phyloP scores from a whole-genome alignment of 768 basidiomycete species.

The Kwoniella europaea region DNA sequence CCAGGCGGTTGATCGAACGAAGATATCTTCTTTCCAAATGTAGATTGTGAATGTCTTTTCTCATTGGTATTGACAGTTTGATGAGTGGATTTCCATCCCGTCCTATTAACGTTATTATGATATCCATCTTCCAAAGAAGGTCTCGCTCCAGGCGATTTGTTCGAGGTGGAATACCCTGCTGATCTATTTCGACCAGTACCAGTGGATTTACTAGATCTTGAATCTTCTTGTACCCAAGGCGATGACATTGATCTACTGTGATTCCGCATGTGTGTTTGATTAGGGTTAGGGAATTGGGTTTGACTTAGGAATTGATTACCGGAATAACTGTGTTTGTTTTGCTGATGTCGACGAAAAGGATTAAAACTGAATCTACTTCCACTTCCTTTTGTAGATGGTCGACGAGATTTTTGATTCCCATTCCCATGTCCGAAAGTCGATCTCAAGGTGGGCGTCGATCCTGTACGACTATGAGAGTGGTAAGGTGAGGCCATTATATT shows the following conservation, averaged over 20 bases:
- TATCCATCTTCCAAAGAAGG: background rate
- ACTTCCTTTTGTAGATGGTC: background rate
- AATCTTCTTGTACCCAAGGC: constrained; percentile 4
- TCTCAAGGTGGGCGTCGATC: background rate
- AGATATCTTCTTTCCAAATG: constrained; percentile 4
- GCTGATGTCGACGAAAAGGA: background rate
- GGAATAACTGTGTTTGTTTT: background rate
- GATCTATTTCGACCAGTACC: background rate
- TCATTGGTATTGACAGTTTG: background rate
- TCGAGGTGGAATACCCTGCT: constrained; percentile 8
- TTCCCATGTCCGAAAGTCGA: background rate
- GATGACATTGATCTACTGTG: constrained; percentile 7
- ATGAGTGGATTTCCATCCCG: background rate
- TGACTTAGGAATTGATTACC: background rate
- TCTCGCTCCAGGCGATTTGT: constrained; percentile 1
- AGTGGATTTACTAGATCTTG: background rate
- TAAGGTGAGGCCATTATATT: constrained; percentile 1
- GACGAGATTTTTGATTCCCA: background rate
- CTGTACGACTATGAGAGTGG: background rate
- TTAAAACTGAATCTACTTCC: constrained; percentile 4
- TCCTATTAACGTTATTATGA: background rate
- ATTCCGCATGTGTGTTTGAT: background rate
- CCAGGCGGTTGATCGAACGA: background rate
- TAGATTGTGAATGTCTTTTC: constrained; percentile 4
- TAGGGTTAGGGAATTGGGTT: background rate